These are phyloP conservation scores for Suillus fuscotomentosus DNA, from an alignment of 768 basidiomycete genomes.

Conservation along the genomic window DNA sequence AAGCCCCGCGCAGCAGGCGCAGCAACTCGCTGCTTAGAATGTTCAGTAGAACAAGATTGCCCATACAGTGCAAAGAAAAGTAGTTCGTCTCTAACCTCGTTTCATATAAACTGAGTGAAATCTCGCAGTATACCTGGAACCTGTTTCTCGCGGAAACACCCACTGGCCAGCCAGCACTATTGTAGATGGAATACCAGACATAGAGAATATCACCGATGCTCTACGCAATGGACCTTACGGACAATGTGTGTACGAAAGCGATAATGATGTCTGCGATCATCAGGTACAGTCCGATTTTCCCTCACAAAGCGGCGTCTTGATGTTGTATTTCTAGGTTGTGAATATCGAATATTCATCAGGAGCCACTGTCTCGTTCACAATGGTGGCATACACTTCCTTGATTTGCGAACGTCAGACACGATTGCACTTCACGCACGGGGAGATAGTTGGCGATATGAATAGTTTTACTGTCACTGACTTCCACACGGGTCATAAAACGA, in stretches of 20 bases:
- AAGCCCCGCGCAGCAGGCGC: constrained; percentile 71
- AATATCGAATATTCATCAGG: constrained; percentile 85
- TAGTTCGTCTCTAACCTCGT: constrained; percentile 28
- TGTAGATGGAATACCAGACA: constrained; percentile 81
- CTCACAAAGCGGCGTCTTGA: neutral
- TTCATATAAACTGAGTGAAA: constrained; percentile 8
- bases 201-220: constrained; percentile 79
- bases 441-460: constrained; percentile 85
- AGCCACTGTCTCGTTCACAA: constrained; percentile 82
- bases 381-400: constrained; percentile 80
- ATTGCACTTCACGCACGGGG: constrained; percentile 83
- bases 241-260: constrained; percentile 78
- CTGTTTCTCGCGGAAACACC: constrained; percentile 46
- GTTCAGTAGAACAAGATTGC: constrained; percentile 68
- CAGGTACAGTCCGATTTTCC: constrained; percentile 41
- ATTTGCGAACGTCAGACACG: constrained; percentile 84
- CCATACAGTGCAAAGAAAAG: constrained; percentile 88
- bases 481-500: constrained; percentile 46
- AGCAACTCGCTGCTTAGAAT: constrained; percentile 75
- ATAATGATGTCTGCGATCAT: constrained; percentile 88
- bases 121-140: constrained; percentile 73
- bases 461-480: constrained; percentile 79
- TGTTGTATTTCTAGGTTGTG: constrained; percentile 52
- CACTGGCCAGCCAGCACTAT: constrained; percentile 68
- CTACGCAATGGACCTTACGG: constrained; percentile 75